These are phyloP conservation scores for Boletus tomentosulus DNA, from an alignment of 768 basidiomycete genomes.

Conservation along the genomic window DNA sequence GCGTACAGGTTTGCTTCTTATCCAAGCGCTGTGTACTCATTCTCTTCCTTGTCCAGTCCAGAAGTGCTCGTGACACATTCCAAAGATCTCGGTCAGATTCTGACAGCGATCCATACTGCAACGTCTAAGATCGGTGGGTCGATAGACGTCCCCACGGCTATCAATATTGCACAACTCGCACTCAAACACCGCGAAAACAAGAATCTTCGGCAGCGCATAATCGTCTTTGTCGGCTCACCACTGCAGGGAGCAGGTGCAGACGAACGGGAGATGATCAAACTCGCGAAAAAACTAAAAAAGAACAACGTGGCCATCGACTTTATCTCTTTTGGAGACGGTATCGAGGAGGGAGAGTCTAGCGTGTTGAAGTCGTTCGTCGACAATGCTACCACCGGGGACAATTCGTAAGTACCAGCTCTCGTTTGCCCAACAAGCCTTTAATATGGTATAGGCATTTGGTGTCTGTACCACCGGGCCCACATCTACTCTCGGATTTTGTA, in stretches of 20 bases:
- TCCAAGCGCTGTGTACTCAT: background rate
- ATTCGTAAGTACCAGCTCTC: conserved; percentile 57
- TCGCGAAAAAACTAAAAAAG: conserved; percentile 98
- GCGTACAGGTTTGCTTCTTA: conserved; percentile 23
- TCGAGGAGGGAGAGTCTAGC: conserved; percentile 63
- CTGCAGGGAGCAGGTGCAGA: conserved; percentile 66
- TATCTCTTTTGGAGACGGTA: conserved; percentile 85
- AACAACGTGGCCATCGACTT: conserved; percentile 97
- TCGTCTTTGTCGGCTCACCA: conserved; percentile 92
- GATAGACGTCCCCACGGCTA: conserved; percentile 84
- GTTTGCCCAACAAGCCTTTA: background rate
- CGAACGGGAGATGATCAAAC: conserved; percentile 75
- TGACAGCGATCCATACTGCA: conserved; percentile 70
- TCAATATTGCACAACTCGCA: conserved; percentile 92
- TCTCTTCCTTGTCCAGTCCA: conserved; percentile 48
- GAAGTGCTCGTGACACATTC: conserved; percentile 96
- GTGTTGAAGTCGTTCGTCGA: conserved; percentile 83
- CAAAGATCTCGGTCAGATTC: conserved; percentile 89
- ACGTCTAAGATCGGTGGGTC: conserved; percentile 72
- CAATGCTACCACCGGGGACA: conserved; percentile 73
- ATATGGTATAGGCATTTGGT: conserved; percentile 66
- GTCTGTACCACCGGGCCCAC: conserved; percentile 69
- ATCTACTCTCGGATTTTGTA: conserved; percentile 80
- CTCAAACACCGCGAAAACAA: conserved; percentile 98
- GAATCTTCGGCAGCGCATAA: conserved; percentile 92